These are phyloP conservation scores for Alectoria sarmentosa DNA, from an alignment of 495 filamentous ascomycete species.

Conservation along the genomic window DNA sequence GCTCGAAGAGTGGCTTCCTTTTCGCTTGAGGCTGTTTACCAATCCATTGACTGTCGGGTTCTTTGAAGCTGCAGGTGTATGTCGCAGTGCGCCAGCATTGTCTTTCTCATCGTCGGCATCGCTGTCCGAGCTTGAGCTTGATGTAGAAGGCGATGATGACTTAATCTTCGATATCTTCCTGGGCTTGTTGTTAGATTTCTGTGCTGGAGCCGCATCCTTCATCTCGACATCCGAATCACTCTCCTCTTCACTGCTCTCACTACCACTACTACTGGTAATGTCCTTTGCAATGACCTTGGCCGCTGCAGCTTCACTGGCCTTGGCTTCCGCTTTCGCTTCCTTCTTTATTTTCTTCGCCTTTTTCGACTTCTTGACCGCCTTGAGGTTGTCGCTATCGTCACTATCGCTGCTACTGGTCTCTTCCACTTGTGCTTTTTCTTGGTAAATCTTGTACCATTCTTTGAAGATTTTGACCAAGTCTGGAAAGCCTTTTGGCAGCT, in stretches of 20 bases:
- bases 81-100: conserved; percentile 19
- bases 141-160: conserved; percentile 42
- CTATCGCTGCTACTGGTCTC: conserved; percentile 38
- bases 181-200: conserved; percentile 26
- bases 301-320: conserved; percentile 13
- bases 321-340: conserved; percentile 10
- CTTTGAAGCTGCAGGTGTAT: conserved; percentile 24
- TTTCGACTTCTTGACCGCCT: conserved; percentile 21
- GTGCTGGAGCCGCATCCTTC: conserved; percentile 27
- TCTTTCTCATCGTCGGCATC: conserved; percentile 57
- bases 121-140: conserved; percentile 50
- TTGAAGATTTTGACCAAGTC: conserved; percentile 45
- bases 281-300: conserved; percentile 12
- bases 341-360: conserved; percentile 16
- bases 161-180: conserved; percentile 29
- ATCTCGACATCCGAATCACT: conserved; percentile 19
- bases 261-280: conserved; percentile 23
- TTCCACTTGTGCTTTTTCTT: conserved; percentile 32
- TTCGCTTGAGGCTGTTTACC: conserved; percentile 52
- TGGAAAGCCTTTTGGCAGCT: conserved; percentile 37
- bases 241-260: conserved; percentile 15
- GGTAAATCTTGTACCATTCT: conserved; percentile 35
- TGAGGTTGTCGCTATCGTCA: conserved; percentile 19
- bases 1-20: conserved; percentile 48
- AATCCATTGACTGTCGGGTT: conserved; percentile 33